Evolutionary conservation across 257 asterid genomes (phyloP), one percentile per base, ranked within the genome.

Genomic region (Lycium ferocissimum): DNA sequence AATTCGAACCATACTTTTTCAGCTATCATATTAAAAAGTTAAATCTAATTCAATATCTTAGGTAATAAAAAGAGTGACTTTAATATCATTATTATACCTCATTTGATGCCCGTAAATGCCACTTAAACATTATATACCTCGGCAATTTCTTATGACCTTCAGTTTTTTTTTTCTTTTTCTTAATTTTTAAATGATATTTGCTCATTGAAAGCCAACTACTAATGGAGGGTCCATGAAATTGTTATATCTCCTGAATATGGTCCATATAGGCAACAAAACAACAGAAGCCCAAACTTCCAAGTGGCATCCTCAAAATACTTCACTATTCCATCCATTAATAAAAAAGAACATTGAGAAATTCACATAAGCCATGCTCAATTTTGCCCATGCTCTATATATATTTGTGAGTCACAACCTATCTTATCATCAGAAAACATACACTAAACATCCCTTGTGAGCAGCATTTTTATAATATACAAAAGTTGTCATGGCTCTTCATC

Each of bases 191-290:
- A 22, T 20, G 3, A 22, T 33, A 66, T 5, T 13, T 33, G 45
- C 73, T 67, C 58, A 45, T 72, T 67, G 6, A 72, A 43, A 18
- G 15, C 58, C 9, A 72, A n/a, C 57, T 45, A 3, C 58, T 43
- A 72, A n/a, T 45, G 57, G 58, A 80, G 84, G 83, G 72, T 45
- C 85, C 70, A 18, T 47, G 37, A 40, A n/a, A 83, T 81, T 88
- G 89, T 90, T 89, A 84, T 81, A 84, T 87, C 91, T 82, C 88
- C 92, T 88, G 87, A 87, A 56, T 38, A 56, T 67, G 92, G 81
- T 58, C 93, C 93, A 87, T 26, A 3, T 37, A 86, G 90, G 76
- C 18, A 79, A 87, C 89, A 88, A 0, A 87, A 83, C 83, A 43
- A 84, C 33, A 43, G 83, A 86, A 87, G 83, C 88, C 75, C 87